These are phyloP conservation scores for Kappamyces sp. DNA, from an alignment of 192 early-diverging fungal species.

Conservation along the genomic window DNA sequence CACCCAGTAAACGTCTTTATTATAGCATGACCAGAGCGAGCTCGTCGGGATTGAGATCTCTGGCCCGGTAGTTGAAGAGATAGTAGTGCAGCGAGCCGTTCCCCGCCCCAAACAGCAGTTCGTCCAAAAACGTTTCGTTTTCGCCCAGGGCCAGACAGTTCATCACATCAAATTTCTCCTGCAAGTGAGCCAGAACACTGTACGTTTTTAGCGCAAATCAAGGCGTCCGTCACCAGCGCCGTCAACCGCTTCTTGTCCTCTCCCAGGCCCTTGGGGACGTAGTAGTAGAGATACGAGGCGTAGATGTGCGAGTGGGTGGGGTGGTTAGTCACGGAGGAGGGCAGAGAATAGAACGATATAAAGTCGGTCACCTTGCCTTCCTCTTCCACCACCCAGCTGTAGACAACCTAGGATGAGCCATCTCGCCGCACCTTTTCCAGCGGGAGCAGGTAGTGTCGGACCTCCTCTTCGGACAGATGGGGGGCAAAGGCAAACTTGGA, in stretches of 20 bases:
- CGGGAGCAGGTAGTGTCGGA: slow-evolving; percentile 87
- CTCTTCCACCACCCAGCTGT: slow-evolving; percentile 44
- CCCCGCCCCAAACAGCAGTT: slow-evolving; percentile 85
- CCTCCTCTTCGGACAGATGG: slow-evolving; percentile 75
- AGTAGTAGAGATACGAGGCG: slow-evolving; percentile 96
- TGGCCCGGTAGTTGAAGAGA: slow-evolving; percentile 90
- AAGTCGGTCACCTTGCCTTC: slow-evolving; percentile 74
- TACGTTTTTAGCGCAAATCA: slow-evolving; percentile 63
- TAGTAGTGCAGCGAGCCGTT: slow-evolving; percentile 95
- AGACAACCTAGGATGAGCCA: slow-evolving; percentile 59
- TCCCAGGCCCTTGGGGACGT: slow-evolving; percentile 49
- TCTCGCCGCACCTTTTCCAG: slow-evolving; percentile 53
- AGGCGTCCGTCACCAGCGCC: slow-evolving; percentile 68
- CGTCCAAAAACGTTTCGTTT: slow-evolving; percentile 71
- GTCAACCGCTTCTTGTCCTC: slow-evolving; percentile 48
- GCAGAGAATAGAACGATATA: slow-evolving; percentile 90
- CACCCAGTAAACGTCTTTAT: slow-evolving; percentile 17
- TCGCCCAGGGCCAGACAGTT: slow-evolving; percentile 93
- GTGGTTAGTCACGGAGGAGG: slow-evolving; percentile 83
- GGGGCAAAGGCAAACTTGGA: slow-evolving; percentile 60
- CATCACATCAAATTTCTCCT: slow-evolving; percentile 85
- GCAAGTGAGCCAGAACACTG: background rate
- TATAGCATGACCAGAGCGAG: slow-evolving; percentile 89
- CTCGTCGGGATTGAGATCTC: slow-evolving; percentile 56
- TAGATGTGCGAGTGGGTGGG: slow-evolving; percentile 63